Base-by-base conservation (phyloP, 2,329 filamentous ascomycete genomes). In the Neonectria sp. region DNA sequence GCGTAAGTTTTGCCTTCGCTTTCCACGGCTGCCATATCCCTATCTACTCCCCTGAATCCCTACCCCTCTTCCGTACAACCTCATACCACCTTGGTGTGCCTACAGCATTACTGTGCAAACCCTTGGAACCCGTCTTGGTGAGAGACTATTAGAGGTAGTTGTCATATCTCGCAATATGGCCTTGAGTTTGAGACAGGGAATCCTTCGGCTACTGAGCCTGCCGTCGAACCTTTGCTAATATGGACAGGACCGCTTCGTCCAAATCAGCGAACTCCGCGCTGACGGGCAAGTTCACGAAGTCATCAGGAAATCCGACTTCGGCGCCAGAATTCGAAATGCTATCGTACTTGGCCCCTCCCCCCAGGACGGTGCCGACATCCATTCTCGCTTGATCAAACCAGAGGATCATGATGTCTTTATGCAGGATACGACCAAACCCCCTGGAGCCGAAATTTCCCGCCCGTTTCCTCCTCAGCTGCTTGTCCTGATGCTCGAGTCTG, bases 291-390 rank as follows among this genome's bases (percentile, higher is more conserved):
- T 97, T 27, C 89, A 91, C 70, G 90, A 94, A 75, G 85, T 97
- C n/a, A 85, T 88, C n/a, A 88, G 89, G 67, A 97, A 95, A 79
- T 86, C 87, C 46, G 91, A 97, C 77, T 95, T 98, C 78, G 90
- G 91, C 60, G 88, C 90, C 35, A 88, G 90, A 49, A 98, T 98
- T 70, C 86, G 93, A 67, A 93, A 94, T 74, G 94, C 94, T 5
- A 89, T 89, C 65, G 90, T 95, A 15, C 88, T 98, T 73, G 94
- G 93, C 48, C 67, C 80, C 56, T 77, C 80, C 67, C 77, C 81
- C 56, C 76, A 78, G 63, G 79, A 74, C 43, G 66, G 68, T 40
- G 65, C 69, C 9, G 72, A 74, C 24, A 67, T 70, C 55, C 56
- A 68, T 7, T 69, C 72, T 35, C 73, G 70, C 46, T 61, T 67